phyloP scores from a whole-genome alignment of 202 grass and related monocot species.

The Tripidium arundinaceum region DNA sequence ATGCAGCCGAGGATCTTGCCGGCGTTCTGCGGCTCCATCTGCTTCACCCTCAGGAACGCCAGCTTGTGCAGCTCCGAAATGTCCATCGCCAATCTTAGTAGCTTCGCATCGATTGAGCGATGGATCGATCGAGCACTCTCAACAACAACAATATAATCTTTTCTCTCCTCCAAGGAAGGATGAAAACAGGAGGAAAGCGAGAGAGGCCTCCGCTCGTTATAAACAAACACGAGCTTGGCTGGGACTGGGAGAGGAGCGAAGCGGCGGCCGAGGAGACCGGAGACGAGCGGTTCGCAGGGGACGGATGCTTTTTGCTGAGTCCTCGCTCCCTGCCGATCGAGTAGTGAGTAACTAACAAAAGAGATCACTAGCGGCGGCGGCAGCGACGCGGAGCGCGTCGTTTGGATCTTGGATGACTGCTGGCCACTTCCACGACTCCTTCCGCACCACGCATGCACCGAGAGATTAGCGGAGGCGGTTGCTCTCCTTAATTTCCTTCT shows the following conservation, averaged over 20 bases:
- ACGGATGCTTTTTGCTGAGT: neutral
- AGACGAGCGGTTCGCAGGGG: neutral
- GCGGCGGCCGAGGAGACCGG: neutral
- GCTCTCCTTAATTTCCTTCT: neutral
- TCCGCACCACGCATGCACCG: neutral
- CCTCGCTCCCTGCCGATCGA: neutral
- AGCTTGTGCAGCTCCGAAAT: slow-evolving; percentile 56
- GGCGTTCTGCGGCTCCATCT: slow-evolving; percentile 58
- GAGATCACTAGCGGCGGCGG: neutral
- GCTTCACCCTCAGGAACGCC: slow-evolving; percentile 54
- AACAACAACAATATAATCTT: too few relatives aligned
- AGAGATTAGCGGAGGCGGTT: slow-evolving; percentile 5
- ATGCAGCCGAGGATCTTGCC: slow-evolving; percentile 80
- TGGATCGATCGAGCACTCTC: neutral
- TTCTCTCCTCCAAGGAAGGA: neutral
- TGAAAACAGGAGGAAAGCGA: slow-evolving; percentile 8
- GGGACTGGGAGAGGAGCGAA: neutral
- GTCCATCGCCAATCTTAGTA: slow-evolving; percentile 39
- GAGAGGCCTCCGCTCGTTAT: neutral
- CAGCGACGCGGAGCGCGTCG: slow-evolving; percentile 12
- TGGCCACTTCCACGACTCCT: neutral
- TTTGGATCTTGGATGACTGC: slow-evolving; percentile 15
- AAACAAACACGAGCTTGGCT: too few relatives aligned
- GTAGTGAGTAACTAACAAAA: neutral
- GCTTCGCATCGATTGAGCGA: slow-evolving; percentile 1